A percentile compares a stretch with the other conserved stretches of the same genome.
phyloP scores from a whole-genome alignment of 176 grass and related monocot species.

The Tuctoria greenei region DNA sequence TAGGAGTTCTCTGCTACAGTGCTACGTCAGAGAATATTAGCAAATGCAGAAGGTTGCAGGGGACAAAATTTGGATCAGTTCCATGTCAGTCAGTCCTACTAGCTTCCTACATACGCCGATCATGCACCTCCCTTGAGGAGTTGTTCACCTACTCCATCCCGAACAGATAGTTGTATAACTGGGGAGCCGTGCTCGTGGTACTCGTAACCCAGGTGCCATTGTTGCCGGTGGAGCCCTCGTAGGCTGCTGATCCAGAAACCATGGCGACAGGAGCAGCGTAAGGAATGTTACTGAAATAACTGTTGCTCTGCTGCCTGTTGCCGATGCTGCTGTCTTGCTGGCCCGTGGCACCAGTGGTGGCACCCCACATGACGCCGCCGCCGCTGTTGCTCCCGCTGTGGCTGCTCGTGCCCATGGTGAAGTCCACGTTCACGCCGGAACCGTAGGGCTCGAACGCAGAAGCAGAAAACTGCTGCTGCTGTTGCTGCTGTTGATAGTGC shows the following conservation, averaged over 20 bases:
- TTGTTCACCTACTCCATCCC: constrained; percentile 72
- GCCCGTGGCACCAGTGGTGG: constrained; percentile 29
- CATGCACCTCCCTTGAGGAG: too few relatives aligned
- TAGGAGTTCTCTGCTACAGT: constrained; percentile 43
- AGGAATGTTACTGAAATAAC: constrained; percentile 55
- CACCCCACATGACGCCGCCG: constrained; percentile 38
- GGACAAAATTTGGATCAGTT: constrained; percentile 75
- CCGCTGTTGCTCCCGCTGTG: constrained; percentile 30
- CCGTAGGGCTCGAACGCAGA: constrained; percentile 62
- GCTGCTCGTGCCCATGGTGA: constrained; percentile 54
- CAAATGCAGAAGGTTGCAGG: constrained; percentile 33
- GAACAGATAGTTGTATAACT: constrained; percentile 68
- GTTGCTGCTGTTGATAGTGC: constrained; percentile 67
- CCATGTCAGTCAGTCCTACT: constrained; percentile 85
- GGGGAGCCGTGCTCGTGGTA: constrained; percentile 57
- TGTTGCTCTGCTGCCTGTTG: constrained; percentile 41
- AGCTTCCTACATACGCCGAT: too few relatives aligned
- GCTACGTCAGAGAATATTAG: constrained; percentile 42
- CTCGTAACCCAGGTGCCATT: constrained; percentile 54
- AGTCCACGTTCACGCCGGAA: constrained; percentile 75
- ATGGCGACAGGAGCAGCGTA: constrained; percentile 49
- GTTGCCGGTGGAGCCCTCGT: constrained; percentile 59
- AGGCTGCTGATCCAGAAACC: constrained; percentile 41
- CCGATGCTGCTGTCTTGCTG: constrained; percentile 31
- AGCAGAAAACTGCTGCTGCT: constrained; percentile 23